These are phyloP conservation scores for Salvia miltiorrhiza DNA, from an alignment of 257 asterid genomes.

Conservation along the genomic window DNA sequence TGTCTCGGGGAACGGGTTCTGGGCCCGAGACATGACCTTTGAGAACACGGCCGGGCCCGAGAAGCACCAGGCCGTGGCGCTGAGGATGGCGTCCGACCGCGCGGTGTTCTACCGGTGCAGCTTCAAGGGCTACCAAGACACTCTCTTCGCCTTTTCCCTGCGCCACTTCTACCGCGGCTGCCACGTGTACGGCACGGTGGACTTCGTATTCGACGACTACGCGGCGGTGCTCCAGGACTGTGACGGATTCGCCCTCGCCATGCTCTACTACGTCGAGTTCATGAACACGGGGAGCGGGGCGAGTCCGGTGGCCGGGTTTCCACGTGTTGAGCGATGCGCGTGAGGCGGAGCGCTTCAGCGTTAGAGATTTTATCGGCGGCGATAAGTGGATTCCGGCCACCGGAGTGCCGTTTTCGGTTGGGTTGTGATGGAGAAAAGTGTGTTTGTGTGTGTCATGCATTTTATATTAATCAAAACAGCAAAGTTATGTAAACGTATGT, in stretches of 20 bases:
- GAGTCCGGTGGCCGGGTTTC: slow-evolving; percentile 71
- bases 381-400: slow-evolving; percentile 59
- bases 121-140: slow-evolving; percentile 70
- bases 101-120: slow-evolving; percentile 62
- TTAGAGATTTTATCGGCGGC: slow-evolving; percentile 52
- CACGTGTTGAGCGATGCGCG: slow-evolving; percentile 35
- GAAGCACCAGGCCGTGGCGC: slow-evolving; percentile 70
- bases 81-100: slow-evolving; percentile 45
- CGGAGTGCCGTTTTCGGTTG: slow-evolving; percentile 54
- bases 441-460: no score
- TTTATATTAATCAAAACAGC: no score
- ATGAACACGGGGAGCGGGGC: slow-evolving; percentile 54
- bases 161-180: slow-evolving; percentile 77
- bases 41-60: slow-evolving; percentile 66
- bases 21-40: slow-evolving; percentile 79
- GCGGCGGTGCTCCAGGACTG: slow-evolving; percentile 55
- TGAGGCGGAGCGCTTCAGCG: slow-evolving; percentile 42
- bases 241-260: slow-evolving; percentile 52
- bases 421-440: neutral
- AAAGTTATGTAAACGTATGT: no score
- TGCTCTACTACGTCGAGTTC: slow-evolving; percentile 60
- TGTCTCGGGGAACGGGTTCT: slow-evolving; percentile 57
- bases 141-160: slow-evolving; percentile 48
- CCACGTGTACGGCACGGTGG: slow-evolving; percentile 56
- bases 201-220: slow-evolving; percentile 71